A percentile compares a stretch with the other conserved stretches of the same genome.
Evolutionary conservation across 257 asterid species (phyloP).

Genomic region (Parsonsia alboflavescens): DNA sequence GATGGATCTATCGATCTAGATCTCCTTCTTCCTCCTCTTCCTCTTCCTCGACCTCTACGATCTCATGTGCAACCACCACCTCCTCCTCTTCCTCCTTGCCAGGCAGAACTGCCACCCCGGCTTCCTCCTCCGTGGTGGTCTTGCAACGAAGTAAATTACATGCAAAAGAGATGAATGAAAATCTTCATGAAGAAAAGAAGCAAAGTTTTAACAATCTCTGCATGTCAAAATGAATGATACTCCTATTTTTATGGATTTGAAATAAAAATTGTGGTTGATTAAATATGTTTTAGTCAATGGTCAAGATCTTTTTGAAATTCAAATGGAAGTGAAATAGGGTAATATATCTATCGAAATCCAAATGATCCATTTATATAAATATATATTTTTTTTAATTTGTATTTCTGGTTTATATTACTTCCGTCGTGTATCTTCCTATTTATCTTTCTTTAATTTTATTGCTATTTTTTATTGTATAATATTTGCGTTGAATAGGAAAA

Average conservation of each 20-base stretch:
- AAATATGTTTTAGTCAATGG: not conserved
- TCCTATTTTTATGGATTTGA: constrained; percentile 12
- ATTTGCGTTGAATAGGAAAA: too few species aligned
- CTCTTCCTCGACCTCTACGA: not conserved
- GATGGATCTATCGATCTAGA: too few species aligned
- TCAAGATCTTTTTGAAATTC: not conserved
- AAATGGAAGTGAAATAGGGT: too few species aligned
- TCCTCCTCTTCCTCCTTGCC: not conserved
- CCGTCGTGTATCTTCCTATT: too few species aligned
- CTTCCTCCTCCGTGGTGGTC: not conserved
- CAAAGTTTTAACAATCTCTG: not conserved
- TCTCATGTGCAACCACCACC: not conserved
- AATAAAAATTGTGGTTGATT: not conserved
- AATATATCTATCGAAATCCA: too few species aligned
- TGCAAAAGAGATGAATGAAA: not conserved
- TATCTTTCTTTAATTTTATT: too few species aligned
- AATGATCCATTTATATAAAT: too few species aligned
- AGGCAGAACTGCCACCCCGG: not conserved
- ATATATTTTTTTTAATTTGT: too few species aligned
- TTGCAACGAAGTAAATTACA: constrained; percentile 1
- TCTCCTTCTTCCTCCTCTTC: constrained; percentile 10
- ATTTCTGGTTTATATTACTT: too few species aligned
- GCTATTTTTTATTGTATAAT: too few species aligned
- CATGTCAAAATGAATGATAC: constrained; percentile 15
- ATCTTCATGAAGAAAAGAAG: constrained; percentile 7